phyloP scores from a whole-genome alignment of 805 yeast species.

The Nakazawaea pomicola region DNA sequence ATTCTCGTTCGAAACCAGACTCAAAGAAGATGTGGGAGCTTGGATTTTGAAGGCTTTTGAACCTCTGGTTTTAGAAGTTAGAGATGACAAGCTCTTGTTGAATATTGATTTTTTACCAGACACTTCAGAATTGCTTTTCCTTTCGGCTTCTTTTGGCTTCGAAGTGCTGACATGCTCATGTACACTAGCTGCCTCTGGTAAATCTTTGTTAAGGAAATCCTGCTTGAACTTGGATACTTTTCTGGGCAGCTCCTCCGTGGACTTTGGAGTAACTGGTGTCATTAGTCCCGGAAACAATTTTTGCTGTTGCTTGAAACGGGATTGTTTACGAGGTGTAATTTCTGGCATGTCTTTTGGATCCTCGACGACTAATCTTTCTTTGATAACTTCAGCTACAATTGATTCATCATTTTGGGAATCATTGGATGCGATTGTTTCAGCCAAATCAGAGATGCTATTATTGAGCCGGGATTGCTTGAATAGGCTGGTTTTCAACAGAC shows the following conservation, averaged over 20 bases:
- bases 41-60: too few relatives aligned
- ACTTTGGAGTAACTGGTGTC: background rate
- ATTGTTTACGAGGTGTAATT: background rate
- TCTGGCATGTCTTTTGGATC: conserved; percentile 7
- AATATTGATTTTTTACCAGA: too few relatives aligned
- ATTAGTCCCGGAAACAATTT: conserved; percentile 1
- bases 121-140: too few relatives aligned
- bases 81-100: too few relatives aligned
- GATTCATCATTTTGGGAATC: background rate
- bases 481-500: conserved; percentile 8
- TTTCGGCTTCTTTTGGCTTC: too few relatives aligned
- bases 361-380: conserved; percentile 11
- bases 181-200: too few relatives aligned
- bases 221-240: conserved; percentile 7
- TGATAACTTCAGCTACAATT: conserved; percentile 2
- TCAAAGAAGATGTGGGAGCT: too few relatives aligned
- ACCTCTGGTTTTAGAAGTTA: too few relatives aligned
- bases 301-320: conserved; percentile 1
- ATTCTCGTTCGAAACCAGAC: too few relatives aligned
- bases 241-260: background rate
- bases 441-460: background rate
- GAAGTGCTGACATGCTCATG: too few relatives aligned
- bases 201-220: background rate
- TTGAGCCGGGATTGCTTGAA: conserved; percentile 7
- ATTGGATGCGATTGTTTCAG: background rate